These are phyloP conservation scores for Suillus subaureus DNA, from an alignment of 768 basidiomycete species.

Conservation along the genomic window DNA sequence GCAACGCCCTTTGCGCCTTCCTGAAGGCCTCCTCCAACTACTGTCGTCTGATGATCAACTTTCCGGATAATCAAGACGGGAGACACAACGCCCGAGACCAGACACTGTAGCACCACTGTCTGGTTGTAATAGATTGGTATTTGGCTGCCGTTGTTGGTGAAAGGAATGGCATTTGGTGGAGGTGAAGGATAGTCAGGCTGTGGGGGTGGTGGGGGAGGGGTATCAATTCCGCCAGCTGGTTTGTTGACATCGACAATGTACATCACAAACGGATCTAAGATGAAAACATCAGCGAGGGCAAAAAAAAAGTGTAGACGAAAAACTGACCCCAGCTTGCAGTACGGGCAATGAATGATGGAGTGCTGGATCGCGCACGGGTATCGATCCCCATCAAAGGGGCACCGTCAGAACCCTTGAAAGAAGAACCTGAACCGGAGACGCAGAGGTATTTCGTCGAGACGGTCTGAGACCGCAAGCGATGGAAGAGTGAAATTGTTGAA, in stretches of 20 bases:
- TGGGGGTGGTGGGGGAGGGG: constrained; percentile 78
- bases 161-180: constrained; percentile 87
- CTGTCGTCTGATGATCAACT: constrained; percentile 87
- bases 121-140: constrained; percentile 97
- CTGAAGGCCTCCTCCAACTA: constrained; percentile 87
- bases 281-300: constrained; percentile 4
- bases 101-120: constrained; percentile 91
- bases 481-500: constrained; percentile 93
- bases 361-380: constrained; percentile 67
- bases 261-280: constrained; percentile 87
- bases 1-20: constrained; percentile 86
- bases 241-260: constrained; percentile 95
- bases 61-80: constrained; percentile 94
- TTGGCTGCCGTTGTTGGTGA: constrained; percentile 80
- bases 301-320: constrained; percentile 16
- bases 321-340: constrained; percentile 86
- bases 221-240: constrained; percentile 74
- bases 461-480: constrained; percentile 93
- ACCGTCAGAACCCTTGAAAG: constrained; percentile 93
- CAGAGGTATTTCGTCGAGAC: constrained; percentile 96
- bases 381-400: constrained; percentile 81
- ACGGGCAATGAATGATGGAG: constrained; percentile 86
- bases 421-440: constrained; percentile 90
- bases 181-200: constrained; percentile 91
- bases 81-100: constrained; percentile 91